Conservation (phyloP, 2,329 filamentous ascomycete species). For the Pestalotiopsis sp. region DNA sequence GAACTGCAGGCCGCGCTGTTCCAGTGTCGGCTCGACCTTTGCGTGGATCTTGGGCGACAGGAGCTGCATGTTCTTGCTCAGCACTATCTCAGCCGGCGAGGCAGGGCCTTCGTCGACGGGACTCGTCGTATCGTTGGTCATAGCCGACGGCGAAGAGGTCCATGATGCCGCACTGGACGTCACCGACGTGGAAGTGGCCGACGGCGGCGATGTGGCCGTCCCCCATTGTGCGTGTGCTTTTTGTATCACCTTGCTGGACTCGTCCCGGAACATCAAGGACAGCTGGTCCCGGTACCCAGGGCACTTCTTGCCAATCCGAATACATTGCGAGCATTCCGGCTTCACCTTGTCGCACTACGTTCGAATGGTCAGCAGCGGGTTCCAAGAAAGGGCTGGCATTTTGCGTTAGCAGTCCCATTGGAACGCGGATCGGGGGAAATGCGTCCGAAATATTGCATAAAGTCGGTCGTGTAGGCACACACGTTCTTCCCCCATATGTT, state of each 20-base stretch:
- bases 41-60: conserved; percentile 26
- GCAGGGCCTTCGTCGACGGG: conserved; percentile 8
- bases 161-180: conserved; percentile 31
- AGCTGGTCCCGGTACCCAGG: conserved; percentile 67
- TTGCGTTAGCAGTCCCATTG: neutral
- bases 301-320: conserved; percentile 61
- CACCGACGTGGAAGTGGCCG: conserved; percentile 25
- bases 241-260: conserved; percentile 63
- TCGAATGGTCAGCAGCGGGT: conserved; percentile 14
- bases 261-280: conserved; percentile 68
- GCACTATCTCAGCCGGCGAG: conserved; percentile 11
- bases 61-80: conserved; percentile 15
- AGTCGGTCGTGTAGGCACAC: neutral
- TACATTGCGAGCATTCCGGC: conserved; percentile 66
- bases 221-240: conserved; percentile 59
- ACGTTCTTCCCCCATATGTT: neutral
- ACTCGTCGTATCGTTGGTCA: conserved; percentile 14
- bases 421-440: neutral
- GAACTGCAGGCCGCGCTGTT: conserved; percentile 53
- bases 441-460: neutral
- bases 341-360: conserved; percentile 61
- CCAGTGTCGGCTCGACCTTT: conserved; percentile 43
- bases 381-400: neutral
- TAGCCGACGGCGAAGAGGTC: conserved; percentile 24
- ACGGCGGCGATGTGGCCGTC: conserved; percentile 31